Evolutionary conservation across 768 basidiomycete species (phyloP), one percentile per base, ranked within the genome.

Genomic region (Boletus tylopilopsis): DNA sequence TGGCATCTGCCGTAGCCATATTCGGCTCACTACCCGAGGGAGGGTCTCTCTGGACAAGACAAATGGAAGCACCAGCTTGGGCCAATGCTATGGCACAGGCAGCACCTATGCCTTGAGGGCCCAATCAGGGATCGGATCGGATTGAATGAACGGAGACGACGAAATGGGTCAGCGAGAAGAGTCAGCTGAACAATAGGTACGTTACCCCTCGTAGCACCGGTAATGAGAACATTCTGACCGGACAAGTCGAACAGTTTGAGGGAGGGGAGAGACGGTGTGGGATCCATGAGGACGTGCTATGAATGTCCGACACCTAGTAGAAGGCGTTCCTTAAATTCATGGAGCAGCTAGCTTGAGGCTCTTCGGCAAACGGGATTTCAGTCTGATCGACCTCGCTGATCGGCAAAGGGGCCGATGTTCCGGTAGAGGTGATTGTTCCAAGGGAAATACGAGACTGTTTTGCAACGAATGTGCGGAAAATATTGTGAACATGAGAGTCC

Each of bases 131-230:
- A 49, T 45, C 16, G 39, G 51, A 42, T 49, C 32, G 39, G 22
- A 48, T 55, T 46, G 51, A 44, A 50, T 56, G 56, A 56, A 36
- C 42, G 53, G 37, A 38, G 47, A 33, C 33, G 37, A 49, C 29
- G 24, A 43, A 24, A 49, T 37, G 43, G 49, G 13, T 30, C 29
- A 30, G 13, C 13, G 12, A 18, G 33, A 18, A 4, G 33, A 34
- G 30, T 42, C 45, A 23, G 43, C 18, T 9, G 30, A 43, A 45
- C 45, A 64, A 55, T 51, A 54, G 58, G 33, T 60, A 68, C 71
- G 53, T 65, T 66, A 86, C 87, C 89, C 67, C 89, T 75, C 21
- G 86, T 82, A 27, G 84, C 86, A 53, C 90, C 90, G 33, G 90
- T 92, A 61, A 93, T 78, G 68, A 92, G 82, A 30, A 78, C 87